These are phyloP conservation scores for Thraustochytrium striatum DNA, from an alignment of 352 stramenopile genomes.

Conservation along the genomic window DNA sequence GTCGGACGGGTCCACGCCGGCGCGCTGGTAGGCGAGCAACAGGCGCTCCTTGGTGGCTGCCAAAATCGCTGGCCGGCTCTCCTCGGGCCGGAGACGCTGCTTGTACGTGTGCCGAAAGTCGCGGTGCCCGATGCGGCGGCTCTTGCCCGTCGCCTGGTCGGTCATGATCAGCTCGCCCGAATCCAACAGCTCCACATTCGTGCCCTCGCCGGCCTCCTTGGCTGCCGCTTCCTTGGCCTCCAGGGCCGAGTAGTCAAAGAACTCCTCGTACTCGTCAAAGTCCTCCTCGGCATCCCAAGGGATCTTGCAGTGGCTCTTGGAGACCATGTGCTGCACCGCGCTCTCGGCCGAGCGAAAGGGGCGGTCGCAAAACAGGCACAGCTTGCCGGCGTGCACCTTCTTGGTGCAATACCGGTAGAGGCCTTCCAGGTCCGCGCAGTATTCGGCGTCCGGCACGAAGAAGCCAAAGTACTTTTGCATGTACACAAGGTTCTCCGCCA, in stretches of 20 bases:
- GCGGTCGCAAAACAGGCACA: slow-evolving; percentile 71
- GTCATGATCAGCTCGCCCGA: slow-evolving; percentile 24
- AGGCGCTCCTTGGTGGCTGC: slow-evolving; percentile 36
- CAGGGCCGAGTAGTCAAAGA: slow-evolving; percentile 29
- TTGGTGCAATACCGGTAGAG: slow-evolving; percentile 85
- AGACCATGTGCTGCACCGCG: slow-evolving; percentile 90
- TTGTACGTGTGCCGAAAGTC: slow-evolving; percentile 35
- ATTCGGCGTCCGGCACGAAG: slow-evolving; percentile 89
- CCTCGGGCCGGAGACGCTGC: slow-evolving; percentile 20
- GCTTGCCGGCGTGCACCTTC: slow-evolving; percentile 92
- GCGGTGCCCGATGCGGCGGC: slow-evolving; percentile 19
- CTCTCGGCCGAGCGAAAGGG: slow-evolving; percentile 78
- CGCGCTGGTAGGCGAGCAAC: slow-evolving; percentile 31
- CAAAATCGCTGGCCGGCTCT: slow-evolving; percentile 12
- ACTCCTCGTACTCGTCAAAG: slow-evolving; percentile 36
- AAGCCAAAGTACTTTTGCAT: slow-evolving; percentile 90
- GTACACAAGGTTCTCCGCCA: slow-evolving; percentile 66
- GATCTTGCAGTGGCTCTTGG: slow-evolving; percentile 76
- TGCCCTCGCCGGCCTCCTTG: neutral
- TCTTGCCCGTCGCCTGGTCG: neutral
- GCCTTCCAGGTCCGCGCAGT: slow-evolving; percentile 77
- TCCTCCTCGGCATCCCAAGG: slow-evolving; percentile 60
- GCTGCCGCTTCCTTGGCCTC: slow-evolving; percentile 19
- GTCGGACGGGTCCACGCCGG: slow-evolving; percentile 26
- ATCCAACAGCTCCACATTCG: slow-evolving; percentile 31